Evolutionary conservation across 2,329 filamentous ascomycete genomes (phyloP), one percentile per base, ranked within the genome.

Genomic region (Cercospora sojina): DNA sequence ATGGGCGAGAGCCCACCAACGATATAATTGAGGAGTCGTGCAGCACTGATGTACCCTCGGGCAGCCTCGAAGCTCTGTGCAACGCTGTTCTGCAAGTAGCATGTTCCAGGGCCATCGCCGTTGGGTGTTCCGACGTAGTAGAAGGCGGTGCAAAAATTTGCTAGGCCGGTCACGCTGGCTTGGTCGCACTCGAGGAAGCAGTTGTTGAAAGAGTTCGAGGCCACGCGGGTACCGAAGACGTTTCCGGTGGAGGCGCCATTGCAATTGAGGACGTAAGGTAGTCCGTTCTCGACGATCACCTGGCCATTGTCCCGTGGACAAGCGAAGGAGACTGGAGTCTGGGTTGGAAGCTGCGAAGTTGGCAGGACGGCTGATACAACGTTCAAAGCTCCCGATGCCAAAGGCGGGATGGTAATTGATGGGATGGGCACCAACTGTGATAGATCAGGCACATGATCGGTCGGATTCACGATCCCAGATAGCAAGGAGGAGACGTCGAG

Each of bases 141-240:
- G 41, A 73, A 74, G 20, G 67, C 70, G 5, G 71, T 74, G 43
- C 72, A 74, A 61, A 70, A 72, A 16, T 66, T 65, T 5, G 71
- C 70, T 4, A 67, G 69, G 1, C 62, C 64, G 9, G 23, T 29
- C 16, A 64, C 64, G 57, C 66, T 69, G 20, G 63, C 67, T 32
- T 68, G 66, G 47, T 72, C 68, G 31, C 72, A 70, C 10, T 66
- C 65, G 5, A 23, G 20, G 65, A 73, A 73, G 64, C 71, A 73
- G 56, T 73, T 69, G 51, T 72, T 72, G 67, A 73, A 72, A 1
- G 67, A 66, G 3, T 59, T 43, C 8, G 66, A 56, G 1, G 68
- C 70, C 1, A 56, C 10, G 12, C 23, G 55, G 12, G 67, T 57
- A 7, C 63, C 58, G 65, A 70, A 73, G 5, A 64, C 47, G 7